Base-by-base conservation (phyloP, 495 filamentous ascomycete genomes). In the Neurospora sp. region DNA sequence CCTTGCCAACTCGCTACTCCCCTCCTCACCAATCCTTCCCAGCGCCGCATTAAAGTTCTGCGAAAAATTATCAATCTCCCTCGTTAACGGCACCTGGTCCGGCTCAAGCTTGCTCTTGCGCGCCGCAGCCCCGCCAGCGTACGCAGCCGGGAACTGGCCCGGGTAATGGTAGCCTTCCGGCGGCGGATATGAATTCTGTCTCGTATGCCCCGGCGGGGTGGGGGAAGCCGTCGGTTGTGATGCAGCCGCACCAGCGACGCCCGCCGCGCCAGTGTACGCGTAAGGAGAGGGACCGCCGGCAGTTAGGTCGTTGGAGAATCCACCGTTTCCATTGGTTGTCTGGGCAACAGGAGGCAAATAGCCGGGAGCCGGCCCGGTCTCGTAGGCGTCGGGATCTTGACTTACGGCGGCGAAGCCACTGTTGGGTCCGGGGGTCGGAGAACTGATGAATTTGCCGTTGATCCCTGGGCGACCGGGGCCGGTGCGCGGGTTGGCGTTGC, bases 21-120 rank as follows among this genome's bases (percentile, higher is more conserved):
- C 79, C 74, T 82, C 81, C 71, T 83, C 81, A 38, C 82, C 83
- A 31, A 85, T 85, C 35, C 80, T 76, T 0, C 78, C 82, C 40
- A 80, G 79, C 40, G 80, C 79, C 35, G 78, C 71, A 41, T 77
- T 45, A 35, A 80, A 85, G 41, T 82, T 79, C 20, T 79, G 79
- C 65, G 80, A 80, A 72, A 84, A 86, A 42, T 83, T 82, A 53
- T 84, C 82, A 65, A 83, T 79, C 73, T 82, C 83, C 14, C 81
- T 74, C 22, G 81, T 81, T 53, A 82, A 72, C 65, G 80, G 77
- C 69, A 79, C 74, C 74, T 79, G 74, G 35, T 80, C 78, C 10
- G 72, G 53, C 22, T 80, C 79, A 2, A 61, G 68, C 68, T 69
- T 74, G 35, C 71, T 75, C 69, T 69, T 42, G 68, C 68, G 59